Percentiles rank a stretch among this genome's conserved stretches.
Conservation (phyloP, 2,329 filamentous ascomycete species). For the Microascus cirrosus region DNA sequence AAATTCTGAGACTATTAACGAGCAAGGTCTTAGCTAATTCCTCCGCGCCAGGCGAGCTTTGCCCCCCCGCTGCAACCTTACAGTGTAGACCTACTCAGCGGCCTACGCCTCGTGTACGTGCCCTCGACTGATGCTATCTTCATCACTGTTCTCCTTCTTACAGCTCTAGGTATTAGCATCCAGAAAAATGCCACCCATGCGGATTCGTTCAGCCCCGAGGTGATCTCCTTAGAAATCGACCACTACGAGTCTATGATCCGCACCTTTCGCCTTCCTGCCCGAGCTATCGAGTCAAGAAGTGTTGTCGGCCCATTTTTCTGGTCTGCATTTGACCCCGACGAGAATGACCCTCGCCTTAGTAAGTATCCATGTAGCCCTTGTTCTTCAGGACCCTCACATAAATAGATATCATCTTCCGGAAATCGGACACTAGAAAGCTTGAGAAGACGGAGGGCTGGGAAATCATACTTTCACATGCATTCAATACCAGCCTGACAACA, state of each 20-base stretch:
- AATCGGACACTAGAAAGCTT: constrained; percentile 54
- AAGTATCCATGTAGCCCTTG: constrained; percentile 12
- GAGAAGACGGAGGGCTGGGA: constrained; percentile 54
- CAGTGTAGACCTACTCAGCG: constrained; percentile 33
- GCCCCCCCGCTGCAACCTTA: constrained; percentile 28
- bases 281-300: constrained; percentile 46
- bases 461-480: constrained; percentile 47
- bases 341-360: constrained; percentile 46
- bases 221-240: constrained; percentile 38
- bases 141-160: not conserved
- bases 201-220: constrained; percentile 45
- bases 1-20: not conserved
- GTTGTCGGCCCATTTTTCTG: constrained; percentile 55
- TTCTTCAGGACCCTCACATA: not conserved
- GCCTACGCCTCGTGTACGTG: constrained; percentile 43
- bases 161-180: constrained; percentile 25
- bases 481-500: constrained; percentile 42
- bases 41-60: constrained; percentile 35
- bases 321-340: constrained; percentile 43
- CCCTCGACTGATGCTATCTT: not conserved
- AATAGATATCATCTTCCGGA: constrained; percentile 49
- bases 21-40: not conserved
- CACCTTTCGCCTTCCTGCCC: constrained; percentile 40
- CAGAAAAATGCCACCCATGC: constrained; percentile 44
- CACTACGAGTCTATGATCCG: constrained; percentile 46